Evolutionary conservation across 257 asterid species (phyloP), one percentile per base, ranked within the genome.

Genomic region (Datura wrightii): DNA sequence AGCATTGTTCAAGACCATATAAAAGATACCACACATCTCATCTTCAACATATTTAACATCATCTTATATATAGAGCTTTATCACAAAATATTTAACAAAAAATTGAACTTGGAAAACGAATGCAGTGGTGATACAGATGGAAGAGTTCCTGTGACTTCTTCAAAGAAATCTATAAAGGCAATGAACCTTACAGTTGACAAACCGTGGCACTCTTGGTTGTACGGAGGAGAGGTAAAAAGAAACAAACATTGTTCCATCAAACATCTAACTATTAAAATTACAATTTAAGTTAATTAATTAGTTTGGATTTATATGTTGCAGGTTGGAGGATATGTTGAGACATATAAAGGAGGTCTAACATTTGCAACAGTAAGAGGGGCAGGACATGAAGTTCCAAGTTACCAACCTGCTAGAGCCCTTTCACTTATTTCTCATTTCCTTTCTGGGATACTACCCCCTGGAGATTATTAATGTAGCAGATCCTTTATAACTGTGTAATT

Each of bases 111-210:
- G 80, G 7, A 41, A 8, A 41, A 7, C 6, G 5, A 13, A 1
- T 59, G 37, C 78, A 81, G 87, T 18, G 87, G 87, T 15, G 87
- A 85, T 19, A 71, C 34, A 7, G 87, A 85, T 85, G 85, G 85
- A 85, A 80, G 85, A 15, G 87, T 85, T 8, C 85, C 87, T 3
- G 87, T 85, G 31, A 85, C 87, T 31, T 85, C 87, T 42, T 14
- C 87, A 6, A 72, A 82, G 53, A 80, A 65, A 46, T 85, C 87
- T 9, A 81, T 81, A 8, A 18, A 81, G 18, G 87, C 54, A 10
- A 85, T 85, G 56, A 82, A 85, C 11, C 83, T 85, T 41, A 67
- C 46, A 2, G 80, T 85, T 0, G 55, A 72, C 1, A 36, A 69
- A 39, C 16, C 67, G 0, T 85, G 85, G 83, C 76, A 79, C 16